These are phyloP conservation scores for Phytophthora brassicae DNA, from an alignment of 352 stramenopile species.

Conservation along the genomic window DNA sequence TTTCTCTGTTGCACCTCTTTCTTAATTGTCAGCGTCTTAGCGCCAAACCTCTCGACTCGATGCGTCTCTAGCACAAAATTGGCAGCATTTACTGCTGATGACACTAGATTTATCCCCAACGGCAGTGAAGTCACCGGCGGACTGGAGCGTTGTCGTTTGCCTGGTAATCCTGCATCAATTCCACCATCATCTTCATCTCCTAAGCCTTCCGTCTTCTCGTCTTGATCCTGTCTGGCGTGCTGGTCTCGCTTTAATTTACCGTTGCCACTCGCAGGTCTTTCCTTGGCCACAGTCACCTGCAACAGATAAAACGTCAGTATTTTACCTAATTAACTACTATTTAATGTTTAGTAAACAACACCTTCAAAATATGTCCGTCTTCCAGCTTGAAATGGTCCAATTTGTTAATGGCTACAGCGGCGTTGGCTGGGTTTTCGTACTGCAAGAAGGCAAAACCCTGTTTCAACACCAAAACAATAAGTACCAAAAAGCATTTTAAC, in stretches of 20 bases:
- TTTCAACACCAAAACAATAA: constrained; percentile 5
- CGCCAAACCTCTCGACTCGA: constrained; percentile 13
- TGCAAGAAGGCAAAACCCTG: constrained; percentile 82
- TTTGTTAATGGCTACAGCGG: constrained; percentile 53
- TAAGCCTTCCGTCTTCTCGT: constrained; percentile 25
- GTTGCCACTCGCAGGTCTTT: constrained; percentile 27
- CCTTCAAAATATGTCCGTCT: constrained; percentile 79
- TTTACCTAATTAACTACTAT: background rate
- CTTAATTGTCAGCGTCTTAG: background rate
- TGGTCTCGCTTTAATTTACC: constrained; percentile 76
- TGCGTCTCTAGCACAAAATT: constrained; percentile 19
- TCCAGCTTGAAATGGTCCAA: constrained; percentile 63
- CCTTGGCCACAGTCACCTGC: constrained; percentile 78
- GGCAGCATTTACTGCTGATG: no score
- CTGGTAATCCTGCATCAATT: constrained; percentile 35
- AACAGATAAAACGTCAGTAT: constrained; percentile 3
- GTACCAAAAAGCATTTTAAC: background rate
- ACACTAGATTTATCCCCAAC: constrained; percentile 11
- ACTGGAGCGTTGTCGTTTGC: constrained; percentile 71
- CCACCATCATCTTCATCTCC: constrained; percentile 25
- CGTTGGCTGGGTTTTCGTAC: constrained; percentile 56
- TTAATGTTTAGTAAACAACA: constrained; percentile 10
- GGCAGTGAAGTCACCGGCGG: constrained; percentile 29
- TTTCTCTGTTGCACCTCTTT: background rate
- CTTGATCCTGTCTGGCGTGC: constrained; percentile 43